Evolutionary conservation across 1,284 basidiomycete genomes (phyloP), one percentile per base, ranked within the genome.

Genomic region (Sporisorium iseilematis-ciliati): DNA sequence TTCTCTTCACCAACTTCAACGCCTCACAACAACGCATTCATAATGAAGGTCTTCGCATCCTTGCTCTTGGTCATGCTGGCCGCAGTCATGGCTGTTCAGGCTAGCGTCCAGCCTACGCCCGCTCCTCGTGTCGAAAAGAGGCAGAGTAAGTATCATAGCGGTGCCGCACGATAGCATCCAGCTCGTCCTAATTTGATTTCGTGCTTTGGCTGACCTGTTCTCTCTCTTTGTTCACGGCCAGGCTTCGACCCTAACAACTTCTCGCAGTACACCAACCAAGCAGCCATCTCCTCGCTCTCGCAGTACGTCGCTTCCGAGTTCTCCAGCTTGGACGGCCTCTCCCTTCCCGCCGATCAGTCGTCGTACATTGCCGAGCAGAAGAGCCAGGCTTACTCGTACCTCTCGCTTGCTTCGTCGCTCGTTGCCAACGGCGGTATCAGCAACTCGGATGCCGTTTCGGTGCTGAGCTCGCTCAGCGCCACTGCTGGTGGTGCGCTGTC

Each of bases 231-330:
- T 38, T 10, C 12, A 16, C 35, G 3, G 10, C 23, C 48, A 72
- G 69, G 41, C 48, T 70, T 72, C 50, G 60, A 72, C 57, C 69
- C 69, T 2, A 52, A 65, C 69, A 63, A 72, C 57, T 41, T 63
- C 29, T 58, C 59, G 26, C 69, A 72, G 48, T 72, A 67, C 65
- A 73, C 70, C 26, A 60, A 73, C 53, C 16, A 20, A 0, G 65
- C 12, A 0, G 70, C 65, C 12, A 43, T 73, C 54, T 42, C 57
- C 4, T 73, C 70, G 45, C 65, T 73, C 20, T 73, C 70, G 23
- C 4, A 25, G 18, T 64, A 50, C 52, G 57, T 73, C 33, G 53
- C n/a, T 50, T 57, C 59, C 21, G 40, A 67, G 10, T 73, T 67
- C 14, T 55, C 42, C 14, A 29, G n/a, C 3, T 38, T 67, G 31